Evolutionary conservation across 805 yeast species (phyloP), one percentile per base, ranked within the genome.

Genomic region (Lachancea meyersii): DNA sequence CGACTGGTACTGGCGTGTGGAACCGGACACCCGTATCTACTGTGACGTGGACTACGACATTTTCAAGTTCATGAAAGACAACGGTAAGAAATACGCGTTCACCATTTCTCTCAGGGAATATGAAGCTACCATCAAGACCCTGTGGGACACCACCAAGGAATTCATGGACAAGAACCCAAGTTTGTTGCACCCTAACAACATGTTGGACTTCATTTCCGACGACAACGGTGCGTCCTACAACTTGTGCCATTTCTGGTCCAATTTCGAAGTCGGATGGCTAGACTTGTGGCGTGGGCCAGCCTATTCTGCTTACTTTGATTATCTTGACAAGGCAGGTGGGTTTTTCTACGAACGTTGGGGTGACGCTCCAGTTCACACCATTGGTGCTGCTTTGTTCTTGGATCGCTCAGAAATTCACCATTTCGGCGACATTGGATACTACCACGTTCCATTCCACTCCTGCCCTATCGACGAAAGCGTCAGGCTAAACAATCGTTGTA

Each of bases 1-100:
- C 72, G 85, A 82, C 56, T 87, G 82, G 75, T 86, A 86, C 71
- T 88, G 96, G 96, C 79, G 95, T 64, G 89, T 88, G 28, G 96
- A 88, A 66, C 96, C 96, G 11, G 82, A 76, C 52, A 77, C 81
- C 53, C 74, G 76, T 59, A 72, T 85, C 49, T 76, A 67, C 64
- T 87, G 95, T 68, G 86, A 86, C 60, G 69, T 88, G 45, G 79
- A 79, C 53, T 82, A 82, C 62, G 96, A 86, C 59, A 67, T 85
- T 10, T 86, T 86, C 75, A 75, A 79, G 64, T 84, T 71, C 67
- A 84, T 86, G 95, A 77, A 77, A 53, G 86, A 80, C 57, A 77
- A 82, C 60, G 70, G 76, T 45, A 77, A 82, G 67, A 74, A 70
- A 41, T 86, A 85, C 61, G 88, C 89, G 7, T 86, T 84, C 65